Evolutionary conservation across 371 early-diverging fungal genomes (phyloP), one percentile per base, ranked within the genome.

Genomic region (Lichtheimia ramosa): DNA sequence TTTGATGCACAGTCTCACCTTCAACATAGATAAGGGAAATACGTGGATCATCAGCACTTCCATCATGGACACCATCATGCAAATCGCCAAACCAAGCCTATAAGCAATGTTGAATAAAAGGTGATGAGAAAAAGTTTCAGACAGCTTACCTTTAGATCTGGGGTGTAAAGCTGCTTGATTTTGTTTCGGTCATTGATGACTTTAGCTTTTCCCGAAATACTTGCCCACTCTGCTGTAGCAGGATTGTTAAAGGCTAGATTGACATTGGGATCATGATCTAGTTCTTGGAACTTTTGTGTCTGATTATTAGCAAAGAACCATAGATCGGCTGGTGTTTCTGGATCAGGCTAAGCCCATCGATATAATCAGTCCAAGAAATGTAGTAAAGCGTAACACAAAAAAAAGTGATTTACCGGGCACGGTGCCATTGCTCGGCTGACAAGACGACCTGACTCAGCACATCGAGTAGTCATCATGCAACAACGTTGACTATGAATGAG

Each of bases 11-110:
- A 0, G 67, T 66, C 3, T 59, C 62, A 12, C 67, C 71, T 27
- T 61, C 58, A 46, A 70, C 71, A 48, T 57, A 64, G 24, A 70
- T 66, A 13, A 70, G 52, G 1, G 66, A 57, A 39, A 81, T 68
- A 2, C 82, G 68, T 7, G 82, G 82, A 63, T 82, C 82, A 20
- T 63, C 55, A 7, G 70, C 63, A 14, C 74, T 65, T n/a, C 79
- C 82, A 42, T 71, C 66, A 54, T 79, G 77, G 3, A 70, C 51
- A 40, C 74, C 74, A 58, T 79, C 82, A 8, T 66, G 65, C 15
- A 70, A 52, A 57, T 79, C 79, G 20, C 63, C 71, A 52, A 82
- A 73, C 75, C 77, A 79, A 43, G 75, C 64, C 49, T 61, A 13
- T 12, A 6, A 14, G 51, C 16, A 24, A 25, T 5, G 14, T 0